phyloP scores from a whole-genome alignment of 176 grass and related monocot species.

The Musa itinerans region DNA sequence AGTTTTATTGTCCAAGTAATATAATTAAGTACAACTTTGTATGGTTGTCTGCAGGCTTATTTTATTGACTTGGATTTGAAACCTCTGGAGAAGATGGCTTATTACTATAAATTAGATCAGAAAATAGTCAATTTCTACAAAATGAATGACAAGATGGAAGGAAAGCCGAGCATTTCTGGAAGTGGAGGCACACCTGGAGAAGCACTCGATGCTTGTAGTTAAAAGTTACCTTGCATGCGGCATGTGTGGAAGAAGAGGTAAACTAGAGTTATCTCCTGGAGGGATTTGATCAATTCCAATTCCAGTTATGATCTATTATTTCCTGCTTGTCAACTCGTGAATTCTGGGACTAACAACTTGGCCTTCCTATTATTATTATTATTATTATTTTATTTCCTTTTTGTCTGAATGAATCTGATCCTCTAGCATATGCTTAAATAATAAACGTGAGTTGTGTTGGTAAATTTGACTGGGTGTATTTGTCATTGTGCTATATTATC shows the following conservation, averaged over 20 bases:
- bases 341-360: too few species aligned
- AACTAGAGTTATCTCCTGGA: neutral
- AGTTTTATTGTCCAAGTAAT: neutral
- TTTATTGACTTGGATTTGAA: conserved; percentile 89
- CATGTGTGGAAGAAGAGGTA: neutral
- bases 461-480: too few species aligned
- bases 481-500: too few species aligned
- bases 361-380: too few species aligned
- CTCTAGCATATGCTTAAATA: too few species aligned
- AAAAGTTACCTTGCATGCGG: neutral
- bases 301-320: too few species aligned
- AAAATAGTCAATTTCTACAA: conserved; percentile 75
- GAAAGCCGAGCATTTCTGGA: neutral
- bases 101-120: conserved; percentile 62
- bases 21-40: neutral
- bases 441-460: too few species aligned
- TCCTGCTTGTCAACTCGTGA: too few species aligned
- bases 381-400: too few species aligned
- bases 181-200: neutral
- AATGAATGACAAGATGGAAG: conserved; percentile 9
- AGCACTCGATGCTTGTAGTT: neutral
- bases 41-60: conserved; percentile 37
- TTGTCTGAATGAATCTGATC: too few species aligned
- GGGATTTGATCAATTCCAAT: neutral
- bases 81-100: conserved; percentile 64